phyloP scores from a whole-genome alignment of 441 rosid genomes.

The Arabidopsis hybrid region DNA sequence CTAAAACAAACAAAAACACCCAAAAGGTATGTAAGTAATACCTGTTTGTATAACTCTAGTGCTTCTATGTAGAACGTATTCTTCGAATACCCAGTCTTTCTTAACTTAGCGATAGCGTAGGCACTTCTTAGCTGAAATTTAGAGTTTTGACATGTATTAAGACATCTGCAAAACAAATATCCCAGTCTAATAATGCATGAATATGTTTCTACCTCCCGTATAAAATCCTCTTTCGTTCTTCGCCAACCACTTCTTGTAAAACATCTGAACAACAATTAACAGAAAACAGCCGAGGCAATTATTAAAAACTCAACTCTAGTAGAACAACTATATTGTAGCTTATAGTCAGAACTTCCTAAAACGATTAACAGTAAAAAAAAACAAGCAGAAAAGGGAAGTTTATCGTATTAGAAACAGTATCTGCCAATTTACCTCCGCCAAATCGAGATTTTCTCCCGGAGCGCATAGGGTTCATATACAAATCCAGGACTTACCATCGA shows the following conservation, averaged over 20 bases:
- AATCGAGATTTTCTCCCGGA: slow-evolving; percentile 67
- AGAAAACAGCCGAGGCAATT: background rate
- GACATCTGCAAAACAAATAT: background rate
- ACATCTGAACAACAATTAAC: slow-evolving; percentile 58
- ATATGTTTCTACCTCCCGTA: slow-evolving; percentile 65
- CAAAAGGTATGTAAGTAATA: slow-evolving; percentile 36
- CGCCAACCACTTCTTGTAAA: slow-evolving; percentile 87
- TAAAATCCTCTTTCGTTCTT: slow-evolving; percentile 84
- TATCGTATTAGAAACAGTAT: background rate
- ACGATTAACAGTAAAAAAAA: background rate
- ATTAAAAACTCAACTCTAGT: slow-evolving; percentile 3
- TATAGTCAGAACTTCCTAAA: background rate
- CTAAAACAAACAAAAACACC: background rate
- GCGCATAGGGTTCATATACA: slow-evolving; percentile 82
- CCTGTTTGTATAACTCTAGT: slow-evolving; percentile 77
- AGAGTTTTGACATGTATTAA: slow-evolving; percentile 28
- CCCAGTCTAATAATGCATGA: slow-evolving; percentile 1
- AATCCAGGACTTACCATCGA: slow-evolving; percentile 85
- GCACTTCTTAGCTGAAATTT: slow-evolving; percentile 83
- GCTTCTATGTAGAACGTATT: slow-evolving; percentile 80
- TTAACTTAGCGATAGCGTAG: slow-evolving; percentile 81
- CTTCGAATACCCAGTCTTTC: slow-evolving; percentile 87
- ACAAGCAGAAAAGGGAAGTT: background rate
- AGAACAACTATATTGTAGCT: background rate
- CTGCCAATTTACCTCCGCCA: slow-evolving; percentile 68